Conservation (phyloP, 352 stramenopile species). For the Thraustotheca clavata region DNA sequence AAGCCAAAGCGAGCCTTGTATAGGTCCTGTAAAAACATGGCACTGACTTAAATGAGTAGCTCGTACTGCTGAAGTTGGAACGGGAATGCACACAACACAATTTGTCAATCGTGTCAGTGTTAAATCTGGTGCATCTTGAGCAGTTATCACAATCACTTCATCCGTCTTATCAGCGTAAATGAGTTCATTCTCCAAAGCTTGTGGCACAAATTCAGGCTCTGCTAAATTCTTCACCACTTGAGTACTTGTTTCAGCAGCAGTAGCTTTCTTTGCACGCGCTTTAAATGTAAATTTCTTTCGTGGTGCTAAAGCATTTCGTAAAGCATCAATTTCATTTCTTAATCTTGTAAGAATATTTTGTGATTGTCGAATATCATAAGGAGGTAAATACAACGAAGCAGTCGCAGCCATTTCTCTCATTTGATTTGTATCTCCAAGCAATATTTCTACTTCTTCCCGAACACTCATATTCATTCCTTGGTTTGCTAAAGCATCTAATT, state of each 20-base stretch:
- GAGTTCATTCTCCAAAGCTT: slow-evolving; percentile 35
- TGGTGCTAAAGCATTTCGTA: slow-evolving; percentile 52
- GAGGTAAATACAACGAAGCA: slow-evolving; percentile 74
- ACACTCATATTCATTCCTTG: slow-evolving; percentile 29
- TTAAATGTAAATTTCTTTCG: slow-evolving; percentile 83
- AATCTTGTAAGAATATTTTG: slow-evolving; percentile 57
- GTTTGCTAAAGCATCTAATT: slow-evolving; percentile 47
- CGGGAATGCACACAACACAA: slow-evolving; percentile 56
- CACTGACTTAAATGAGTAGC: slow-evolving; percentile 60
- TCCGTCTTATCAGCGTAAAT: slow-evolving; percentile 45
- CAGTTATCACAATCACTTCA: slow-evolving; percentile 63
- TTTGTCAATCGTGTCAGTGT: slow-evolving; percentile 62
- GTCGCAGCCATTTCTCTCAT: slow-evolving; percentile 55
- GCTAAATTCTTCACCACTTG: not conserved
- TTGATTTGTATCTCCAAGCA: slow-evolving; percentile 37
- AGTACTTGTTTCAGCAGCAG: not conserved
- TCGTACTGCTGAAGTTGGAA: slow-evolving; percentile 67
- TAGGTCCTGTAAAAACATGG: slow-evolving; percentile 60
- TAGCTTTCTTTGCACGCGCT: slow-evolving; percentile 25
- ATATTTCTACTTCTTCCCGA: slow-evolving; percentile 36
- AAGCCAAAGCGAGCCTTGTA: slow-evolving; percentile 80
- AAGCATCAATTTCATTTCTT: slow-evolving; percentile 55
- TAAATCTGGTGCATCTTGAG: slow-evolving; percentile 45
- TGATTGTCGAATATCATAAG: slow-evolving; percentile 78
- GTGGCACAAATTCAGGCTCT: not conserved